Percentiles rank a stretch among this genome's conserved stretches.
These are phyloP conservation scores for Cytospora schulzeri DNA, from an alignment of 2,329 filamentous ascomycete genomes.

Conservation along the genomic window DNA sequence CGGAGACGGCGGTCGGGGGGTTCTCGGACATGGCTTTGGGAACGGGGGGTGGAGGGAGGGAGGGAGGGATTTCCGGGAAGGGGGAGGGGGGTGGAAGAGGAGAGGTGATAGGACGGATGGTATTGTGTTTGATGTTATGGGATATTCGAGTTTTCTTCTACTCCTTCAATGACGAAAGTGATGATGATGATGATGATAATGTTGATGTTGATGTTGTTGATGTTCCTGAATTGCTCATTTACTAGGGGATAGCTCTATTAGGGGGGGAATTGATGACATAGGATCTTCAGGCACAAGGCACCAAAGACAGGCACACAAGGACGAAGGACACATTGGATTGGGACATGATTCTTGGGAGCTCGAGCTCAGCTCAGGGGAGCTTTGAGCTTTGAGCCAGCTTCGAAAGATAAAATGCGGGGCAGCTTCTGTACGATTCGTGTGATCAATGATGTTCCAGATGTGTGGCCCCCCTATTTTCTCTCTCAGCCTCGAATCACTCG, in stretches of 20 bases:
- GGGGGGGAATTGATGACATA: not conserved
- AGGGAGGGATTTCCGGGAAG: too few relatives aligned
- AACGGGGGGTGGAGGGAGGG: not conserved
- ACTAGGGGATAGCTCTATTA: slow-evolving; percentile 2
- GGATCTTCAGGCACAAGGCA: slow-evolving; percentile 17
- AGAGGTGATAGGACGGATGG: not conserved
- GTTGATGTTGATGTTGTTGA: too few relatives aligned
- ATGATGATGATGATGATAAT: too few relatives aligned
- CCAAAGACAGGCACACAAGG: not conserved
- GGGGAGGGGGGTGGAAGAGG: too few relatives aligned
- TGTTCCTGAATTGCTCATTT: not conserved
- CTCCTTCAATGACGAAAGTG: slow-evolving; percentile 22
- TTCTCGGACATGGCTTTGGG: slow-evolving; percentile 28
- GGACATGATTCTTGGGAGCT: too few relatives aligned
- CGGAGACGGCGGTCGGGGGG: slow-evolving; percentile 69
- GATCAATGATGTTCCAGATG: not conserved
- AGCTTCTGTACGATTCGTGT: not conserved
- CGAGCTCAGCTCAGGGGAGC: not conserved
- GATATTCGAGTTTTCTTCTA: slow-evolving; percentile 8
- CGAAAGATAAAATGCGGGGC: not conserved
- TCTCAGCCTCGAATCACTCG: not conserved
- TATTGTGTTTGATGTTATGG: not conserved
- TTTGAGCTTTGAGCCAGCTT: too few relatives aligned
- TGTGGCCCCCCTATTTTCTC: not conserved
- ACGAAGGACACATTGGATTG: not conserved